These are phyloP conservation scores for Trebouxia sp. DNA, from an alignment of 139 green algal genomes.

Conservation along the genomic window DNA sequence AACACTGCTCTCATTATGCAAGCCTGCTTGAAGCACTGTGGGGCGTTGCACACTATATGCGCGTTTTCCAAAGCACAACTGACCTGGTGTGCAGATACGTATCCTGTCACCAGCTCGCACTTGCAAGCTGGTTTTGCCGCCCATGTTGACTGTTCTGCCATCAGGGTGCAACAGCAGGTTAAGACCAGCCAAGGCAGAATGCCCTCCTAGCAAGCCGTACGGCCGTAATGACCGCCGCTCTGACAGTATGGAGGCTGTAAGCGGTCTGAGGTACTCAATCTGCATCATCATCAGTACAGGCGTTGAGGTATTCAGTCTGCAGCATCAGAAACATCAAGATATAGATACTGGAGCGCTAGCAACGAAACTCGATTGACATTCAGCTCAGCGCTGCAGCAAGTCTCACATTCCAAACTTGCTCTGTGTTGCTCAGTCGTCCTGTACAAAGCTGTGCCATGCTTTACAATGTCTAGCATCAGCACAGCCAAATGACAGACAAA, in stretches of 20 bases:
- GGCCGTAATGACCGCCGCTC: conserved; percentile 79
- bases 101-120: conserved; percentile 63
- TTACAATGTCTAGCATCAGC: no score
- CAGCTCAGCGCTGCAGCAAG: no score
- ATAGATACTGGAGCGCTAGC: no score
- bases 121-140: conserved; percentile 75
- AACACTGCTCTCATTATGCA: neutral
- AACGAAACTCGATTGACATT: no score
- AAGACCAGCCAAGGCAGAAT: conserved; percentile 54
- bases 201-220: conserved; percentile 83
- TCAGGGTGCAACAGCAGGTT: conserved; percentile 75
- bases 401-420: neutral
- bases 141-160: conserved; percentile 71
- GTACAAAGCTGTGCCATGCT: neutral
- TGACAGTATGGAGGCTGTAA: conserved; percentile 85
- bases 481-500: no score
- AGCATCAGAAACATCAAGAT: no score
- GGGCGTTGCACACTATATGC: neutral
- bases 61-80: no score
- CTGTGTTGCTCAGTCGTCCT: no score
- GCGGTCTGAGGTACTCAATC: conserved; percentile 85
- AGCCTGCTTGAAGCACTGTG: neutral
- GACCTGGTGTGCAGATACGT: conserved; percentile 72
- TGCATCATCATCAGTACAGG: conserved; percentile 27
- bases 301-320: no score